These are phyloP conservation scores for Akanthomyces muscarius DNA, from an alignment of 2,329 filamentous ascomycete species.

Conservation along the genomic window DNA sequence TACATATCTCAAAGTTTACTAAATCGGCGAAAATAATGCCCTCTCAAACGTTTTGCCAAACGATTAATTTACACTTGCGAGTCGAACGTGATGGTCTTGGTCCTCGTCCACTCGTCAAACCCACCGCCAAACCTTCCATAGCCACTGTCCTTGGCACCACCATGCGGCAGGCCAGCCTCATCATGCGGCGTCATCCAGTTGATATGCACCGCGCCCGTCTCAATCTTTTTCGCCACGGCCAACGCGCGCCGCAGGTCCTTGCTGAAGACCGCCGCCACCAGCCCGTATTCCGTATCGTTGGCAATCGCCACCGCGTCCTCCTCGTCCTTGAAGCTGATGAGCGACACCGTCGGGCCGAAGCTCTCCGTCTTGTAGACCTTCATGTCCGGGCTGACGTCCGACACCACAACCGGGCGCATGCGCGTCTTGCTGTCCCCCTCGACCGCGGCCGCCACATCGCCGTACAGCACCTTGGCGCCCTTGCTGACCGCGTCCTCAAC, in stretches of 20 bases:
- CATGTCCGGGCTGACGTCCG: conserved; percentile 56
- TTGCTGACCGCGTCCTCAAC: conserved; percentile 55
- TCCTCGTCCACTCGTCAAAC: conserved; percentile 17
- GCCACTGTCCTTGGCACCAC: conserved; percentile 58
- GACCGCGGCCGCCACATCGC: conserved; percentile 27
- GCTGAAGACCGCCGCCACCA: conserved; percentile 66
- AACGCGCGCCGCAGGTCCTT: conserved; percentile 55
- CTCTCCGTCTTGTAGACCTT: conserved; percentile 66
- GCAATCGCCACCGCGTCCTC: conserved; percentile 70
- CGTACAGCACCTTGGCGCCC: conserved; percentile 49
- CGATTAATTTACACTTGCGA: not conserved
- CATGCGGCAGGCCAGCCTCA: conserved; percentile 56
- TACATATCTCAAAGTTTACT: too few relatives aligned
- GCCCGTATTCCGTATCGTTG: conserved; percentile 74
- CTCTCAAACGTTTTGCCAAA: too few relatives aligned
- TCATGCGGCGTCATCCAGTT: conserved; percentile 61
- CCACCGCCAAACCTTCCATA: conserved; percentile 52
- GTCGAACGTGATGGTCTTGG: conserved; percentile 17
- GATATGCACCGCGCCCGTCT: conserved; percentile 61
- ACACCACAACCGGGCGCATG: conserved; percentile 61
- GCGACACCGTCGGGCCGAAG: conserved; percentile 65
- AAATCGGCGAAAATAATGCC: too few relatives aligned
- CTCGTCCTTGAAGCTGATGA: conserved; percentile 59
- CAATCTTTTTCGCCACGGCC: conserved; percentile 52
- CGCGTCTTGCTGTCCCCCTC: conserved; percentile 28